Conservation (phyloP, 2,329 filamentous ascomycete genomes). For the Paecilomyces niveus region DNA sequence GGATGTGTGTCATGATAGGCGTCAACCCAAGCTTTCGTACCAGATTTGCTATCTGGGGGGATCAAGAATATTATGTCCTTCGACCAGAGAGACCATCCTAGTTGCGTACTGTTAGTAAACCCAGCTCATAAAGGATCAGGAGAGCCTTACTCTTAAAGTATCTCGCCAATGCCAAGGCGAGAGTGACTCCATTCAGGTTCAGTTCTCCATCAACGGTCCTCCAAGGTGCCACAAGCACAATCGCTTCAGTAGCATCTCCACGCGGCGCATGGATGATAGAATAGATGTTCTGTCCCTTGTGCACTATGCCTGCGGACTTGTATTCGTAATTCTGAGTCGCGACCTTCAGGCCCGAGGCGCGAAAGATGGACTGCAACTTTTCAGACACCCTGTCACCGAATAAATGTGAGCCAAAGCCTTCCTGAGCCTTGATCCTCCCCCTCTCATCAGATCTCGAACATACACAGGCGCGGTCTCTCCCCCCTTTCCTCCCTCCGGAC, state of each 20-base stretch:
- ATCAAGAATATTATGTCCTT: conserved; percentile 96
- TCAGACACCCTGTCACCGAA: conserved; percentile 48
- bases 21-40: conserved; percentile 94
- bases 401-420: conserved; percentile 1
- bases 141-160: conserved; percentile 73
- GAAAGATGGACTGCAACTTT: conserved; percentile 67
- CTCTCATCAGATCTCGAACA: background rate
- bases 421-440: conserved; percentile 1
- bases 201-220: conserved; percentile 68
- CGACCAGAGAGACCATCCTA: conserved; percentile 93
- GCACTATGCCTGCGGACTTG: conserved; percentile 64
- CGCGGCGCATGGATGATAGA: conserved; percentile 87
- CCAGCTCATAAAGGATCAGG: background rate
- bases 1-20: conserved; percentile 91
- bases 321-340: conserved; percentile 86
- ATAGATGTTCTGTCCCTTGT: conserved; percentile 83
- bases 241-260: conserved; percentile 93
- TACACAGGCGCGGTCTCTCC: conserved; percentile 12
- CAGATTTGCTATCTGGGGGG: conserved; percentile 79
- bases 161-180: conserved; percentile 77
- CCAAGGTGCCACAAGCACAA: conserved; percentile 88
- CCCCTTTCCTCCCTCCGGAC: conserved; percentile 17
- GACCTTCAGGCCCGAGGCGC: conserved; percentile 74
- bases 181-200: conserved; percentile 80
- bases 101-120: conserved; percentile 9